Conservation (phyloP, 306 rosid species). For the Senna siamea region DNA sequence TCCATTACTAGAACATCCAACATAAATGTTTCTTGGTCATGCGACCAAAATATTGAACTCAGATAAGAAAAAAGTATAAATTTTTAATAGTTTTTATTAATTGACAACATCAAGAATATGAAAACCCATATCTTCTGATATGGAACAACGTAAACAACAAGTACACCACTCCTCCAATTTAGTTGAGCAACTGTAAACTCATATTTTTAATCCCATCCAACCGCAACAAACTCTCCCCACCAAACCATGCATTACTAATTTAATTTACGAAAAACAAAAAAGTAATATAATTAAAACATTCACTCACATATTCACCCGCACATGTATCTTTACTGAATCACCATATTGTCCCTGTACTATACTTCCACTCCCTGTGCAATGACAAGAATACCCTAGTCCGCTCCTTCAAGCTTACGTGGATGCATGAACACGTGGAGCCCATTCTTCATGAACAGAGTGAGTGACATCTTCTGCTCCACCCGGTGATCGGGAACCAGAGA, state of each 20-base stretch:
- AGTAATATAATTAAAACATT: not conserved
- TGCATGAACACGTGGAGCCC: constrained; percentile 72
- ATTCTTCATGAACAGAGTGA: constrained; percentile 83
- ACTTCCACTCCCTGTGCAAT: not conserved
- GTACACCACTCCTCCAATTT: constrained; percentile 39
- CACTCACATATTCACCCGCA: constrained; percentile 25
- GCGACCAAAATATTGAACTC: not conserved
- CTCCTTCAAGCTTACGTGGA: constrained; percentile 61
- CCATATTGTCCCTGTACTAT: constrained; percentile 34
- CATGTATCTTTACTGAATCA: constrained; percentile 4
- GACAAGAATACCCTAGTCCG: constrained; percentile 35
- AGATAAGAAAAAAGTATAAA: not conserved
- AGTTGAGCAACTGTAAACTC: constrained; percentile 46
- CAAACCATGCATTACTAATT: not conserved
- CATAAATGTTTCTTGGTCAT: too few relatives aligned
- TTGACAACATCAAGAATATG: constrained; percentile 43
- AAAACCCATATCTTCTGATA: constrained; percentile 38
- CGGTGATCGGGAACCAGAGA: constrained; percentile 74
- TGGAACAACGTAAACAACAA: constrained; percentile 36
- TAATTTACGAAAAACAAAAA: not conserved
- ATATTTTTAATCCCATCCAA: constrained; percentile 39
- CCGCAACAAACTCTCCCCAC: constrained; percentile 37
- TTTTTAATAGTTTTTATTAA: constrained; percentile 27
- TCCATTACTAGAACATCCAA: too few relatives aligned
- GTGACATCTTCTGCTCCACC: constrained; percentile 92